A percentile compares a stretch with the other conserved stretches of the same genome.
Evolutionary conservation across 805 yeast species (phyloP).

Genomic region (Spathaspora sp.): DNA sequence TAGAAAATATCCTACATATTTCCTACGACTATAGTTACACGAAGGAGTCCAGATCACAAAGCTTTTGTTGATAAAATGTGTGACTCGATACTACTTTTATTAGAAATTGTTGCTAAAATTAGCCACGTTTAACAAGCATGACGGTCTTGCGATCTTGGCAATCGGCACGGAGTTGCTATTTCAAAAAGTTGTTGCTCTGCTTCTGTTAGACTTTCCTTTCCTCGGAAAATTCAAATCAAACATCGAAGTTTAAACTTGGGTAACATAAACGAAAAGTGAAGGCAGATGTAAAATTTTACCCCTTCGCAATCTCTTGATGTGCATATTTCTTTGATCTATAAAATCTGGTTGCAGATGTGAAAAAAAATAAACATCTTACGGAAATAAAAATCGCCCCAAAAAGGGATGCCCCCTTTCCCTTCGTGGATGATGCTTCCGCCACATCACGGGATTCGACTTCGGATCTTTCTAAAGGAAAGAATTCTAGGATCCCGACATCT

Average conservation of each 20-base stretch:
- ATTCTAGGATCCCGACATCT: not conserved
- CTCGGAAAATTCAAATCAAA: too few species aligned
- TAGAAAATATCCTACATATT: too few species aligned
- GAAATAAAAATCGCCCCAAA: not conserved
- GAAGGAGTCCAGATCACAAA: too few species aligned
- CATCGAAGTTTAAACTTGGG: too few species aligned
- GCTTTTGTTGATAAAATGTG: too few species aligned
- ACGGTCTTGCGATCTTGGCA: not conserved
- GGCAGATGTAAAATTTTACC: not conserved
- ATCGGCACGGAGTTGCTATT: not conserved
- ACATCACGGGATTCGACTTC: not conserved
- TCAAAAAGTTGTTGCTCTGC: not conserved
- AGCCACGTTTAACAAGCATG: not conserved
- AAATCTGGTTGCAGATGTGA: not conserved
- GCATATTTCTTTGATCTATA: not conserved
- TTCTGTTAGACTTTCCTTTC: not conserved
- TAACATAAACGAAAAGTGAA: not conserved
- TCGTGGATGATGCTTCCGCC: not conserved
- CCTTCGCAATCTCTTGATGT: not conserved
- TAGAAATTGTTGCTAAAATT: not conserved
- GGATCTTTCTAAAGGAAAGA: not conserved
- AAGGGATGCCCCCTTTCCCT: not conserved
- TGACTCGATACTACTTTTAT: too few species aligned
- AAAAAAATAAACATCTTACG: not conserved
- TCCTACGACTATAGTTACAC: too few species aligned